Evolutionary conservation across 1,284 basidiomycete species (phyloP).

Genomic region (Cutaneotrichosporon curvatum): DNA sequence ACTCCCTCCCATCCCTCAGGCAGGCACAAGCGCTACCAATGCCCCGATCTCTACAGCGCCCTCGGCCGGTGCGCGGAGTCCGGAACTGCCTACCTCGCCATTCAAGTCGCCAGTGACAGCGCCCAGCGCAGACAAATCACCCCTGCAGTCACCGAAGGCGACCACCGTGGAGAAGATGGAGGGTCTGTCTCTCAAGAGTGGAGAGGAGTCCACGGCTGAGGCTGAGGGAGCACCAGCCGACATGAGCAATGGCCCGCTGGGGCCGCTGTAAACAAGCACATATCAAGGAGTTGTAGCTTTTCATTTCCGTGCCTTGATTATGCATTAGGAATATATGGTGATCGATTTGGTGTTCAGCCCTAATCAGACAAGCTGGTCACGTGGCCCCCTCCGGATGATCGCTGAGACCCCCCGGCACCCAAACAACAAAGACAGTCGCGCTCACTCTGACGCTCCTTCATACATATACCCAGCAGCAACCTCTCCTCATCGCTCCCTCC

Average conservation of each 20-base stretch:
- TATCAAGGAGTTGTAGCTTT: neutral
- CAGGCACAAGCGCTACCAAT: neutral
- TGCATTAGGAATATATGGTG: no score
- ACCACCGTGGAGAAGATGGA: neutral
- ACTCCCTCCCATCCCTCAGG: constrained; percentile 11
- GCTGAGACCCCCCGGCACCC: neutral
- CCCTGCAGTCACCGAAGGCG: no score
- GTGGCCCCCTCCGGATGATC: neutral
- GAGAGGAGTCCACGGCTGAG: neutral
- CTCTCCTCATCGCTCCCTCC: neutral
- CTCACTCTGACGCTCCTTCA: constrained; percentile 4
- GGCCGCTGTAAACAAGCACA: constrained; percentile 18
- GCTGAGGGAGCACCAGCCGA: neutral
- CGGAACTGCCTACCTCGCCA: constrained; percentile 4
- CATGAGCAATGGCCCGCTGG: constrained; percentile 8
- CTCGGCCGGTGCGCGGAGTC: neutral
- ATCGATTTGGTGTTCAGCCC: no score
- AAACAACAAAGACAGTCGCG: constrained; percentile 14
- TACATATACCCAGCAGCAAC: neutral
- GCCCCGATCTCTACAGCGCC: neutral
- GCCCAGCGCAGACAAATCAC: neutral
- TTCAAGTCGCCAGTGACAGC: neutral
- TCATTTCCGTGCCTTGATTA: neutral
- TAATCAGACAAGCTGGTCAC: no score
- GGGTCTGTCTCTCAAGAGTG: neutral